A percentile compares a stretch with the other conserved stretches of the same genome.
phyloP scores from a whole-genome alignment of 2,329 filamentous ascomycete genomes.

The Aureobasidium sp. region DNA sequence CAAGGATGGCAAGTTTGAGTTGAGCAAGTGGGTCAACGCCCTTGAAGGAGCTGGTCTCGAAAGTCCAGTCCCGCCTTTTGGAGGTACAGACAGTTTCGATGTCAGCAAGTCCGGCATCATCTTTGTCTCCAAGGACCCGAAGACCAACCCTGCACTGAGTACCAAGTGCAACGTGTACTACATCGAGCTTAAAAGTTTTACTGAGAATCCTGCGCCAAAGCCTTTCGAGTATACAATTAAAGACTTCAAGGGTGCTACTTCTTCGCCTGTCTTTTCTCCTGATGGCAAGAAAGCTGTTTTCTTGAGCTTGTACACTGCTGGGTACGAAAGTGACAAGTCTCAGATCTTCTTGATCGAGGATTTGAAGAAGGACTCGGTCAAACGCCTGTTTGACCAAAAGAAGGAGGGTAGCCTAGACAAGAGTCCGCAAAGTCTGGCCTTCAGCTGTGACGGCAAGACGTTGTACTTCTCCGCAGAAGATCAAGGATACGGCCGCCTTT shows the following conservation, averaged over 20 bases:
- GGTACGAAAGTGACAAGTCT: conserved; percentile 77
- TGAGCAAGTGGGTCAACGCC: conserved; percentile 53
- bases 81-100: conserved; percentile 74
- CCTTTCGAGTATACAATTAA: conserved; percentile 52
- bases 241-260: conserved; percentile 56
- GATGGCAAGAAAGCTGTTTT: conserved; percentile 67
- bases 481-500: conserved; percentile 55
- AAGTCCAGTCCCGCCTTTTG: conserved; percentile 69
- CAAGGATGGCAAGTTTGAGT: conserved; percentile 29
- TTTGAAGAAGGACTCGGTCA: conserved; percentile 44
- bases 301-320: conserved; percentile 65
- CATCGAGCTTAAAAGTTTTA: conserved; percentile 56
- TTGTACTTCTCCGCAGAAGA: conserved; percentile 71
- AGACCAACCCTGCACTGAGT: conserved; percentile 62
- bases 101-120: conserved; percentile 58
- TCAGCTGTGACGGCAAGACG: conserved; percentile 48
- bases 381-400: conserved; percentile 54
- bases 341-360: conserved; percentile 59
- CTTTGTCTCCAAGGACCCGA: conserved; percentile 69
- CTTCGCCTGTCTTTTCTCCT: conserved; percentile 64
- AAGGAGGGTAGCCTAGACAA: conserved; percentile 57
- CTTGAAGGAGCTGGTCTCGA: conserved; percentile 53
- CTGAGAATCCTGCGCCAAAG: conserved; percentile 42
- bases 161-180: conserved; percentile 80
- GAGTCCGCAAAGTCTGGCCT: conserved; percentile 45